phyloP scores from a whole-genome alignment of 2,329 filamentous ascomycete species.

The Daldinia eschscholtzii region DNA sequence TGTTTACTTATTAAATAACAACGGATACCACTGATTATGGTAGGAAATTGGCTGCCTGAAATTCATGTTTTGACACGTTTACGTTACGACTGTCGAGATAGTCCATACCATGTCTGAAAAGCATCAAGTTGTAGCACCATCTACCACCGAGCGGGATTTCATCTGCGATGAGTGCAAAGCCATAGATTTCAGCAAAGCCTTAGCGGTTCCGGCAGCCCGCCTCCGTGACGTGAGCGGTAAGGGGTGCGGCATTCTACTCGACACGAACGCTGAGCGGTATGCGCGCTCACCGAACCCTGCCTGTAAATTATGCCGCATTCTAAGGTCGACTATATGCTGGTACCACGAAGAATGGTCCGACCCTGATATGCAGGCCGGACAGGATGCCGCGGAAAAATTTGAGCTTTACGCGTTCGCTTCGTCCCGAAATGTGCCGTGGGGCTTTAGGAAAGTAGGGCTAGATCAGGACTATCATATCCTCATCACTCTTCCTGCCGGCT shows the following conservation, averaged over 20 bases:
- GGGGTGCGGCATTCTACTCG: not conserved
- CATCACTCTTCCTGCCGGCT: not conserved
- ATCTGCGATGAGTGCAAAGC: conserved; percentile 1
- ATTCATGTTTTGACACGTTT: not conserved
- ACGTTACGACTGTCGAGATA: not conserved
- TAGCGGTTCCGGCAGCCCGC: not conserved
- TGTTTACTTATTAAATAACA: not conserved
- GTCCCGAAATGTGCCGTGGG: conserved; percentile 4
- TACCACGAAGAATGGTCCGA: conserved; percentile 1
- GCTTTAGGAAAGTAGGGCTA: not conserved
- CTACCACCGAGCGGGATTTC: not conserved
- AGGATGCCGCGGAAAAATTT: not conserved
- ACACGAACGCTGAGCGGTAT: conserved; percentile 4
- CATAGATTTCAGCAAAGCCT: conserved; percentile 3
- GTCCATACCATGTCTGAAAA: not conserved
- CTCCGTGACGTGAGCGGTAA: not conserved
- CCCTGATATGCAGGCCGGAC: not conserved
- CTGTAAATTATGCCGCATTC: conserved; percentile 1
- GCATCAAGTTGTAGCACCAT: too few species aligned
- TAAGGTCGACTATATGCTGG: conserved; percentile 3
- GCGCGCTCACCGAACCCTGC: not conserved
- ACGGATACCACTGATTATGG: not conserved
- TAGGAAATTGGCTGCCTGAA: not conserved
- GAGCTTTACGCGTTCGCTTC: conserved; percentile 5
- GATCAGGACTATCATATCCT: conserved; percentile 10